Conservation (phyloP, 2,329 filamentous ascomycete species). For the Dactylella cylindrospora region DNA sequence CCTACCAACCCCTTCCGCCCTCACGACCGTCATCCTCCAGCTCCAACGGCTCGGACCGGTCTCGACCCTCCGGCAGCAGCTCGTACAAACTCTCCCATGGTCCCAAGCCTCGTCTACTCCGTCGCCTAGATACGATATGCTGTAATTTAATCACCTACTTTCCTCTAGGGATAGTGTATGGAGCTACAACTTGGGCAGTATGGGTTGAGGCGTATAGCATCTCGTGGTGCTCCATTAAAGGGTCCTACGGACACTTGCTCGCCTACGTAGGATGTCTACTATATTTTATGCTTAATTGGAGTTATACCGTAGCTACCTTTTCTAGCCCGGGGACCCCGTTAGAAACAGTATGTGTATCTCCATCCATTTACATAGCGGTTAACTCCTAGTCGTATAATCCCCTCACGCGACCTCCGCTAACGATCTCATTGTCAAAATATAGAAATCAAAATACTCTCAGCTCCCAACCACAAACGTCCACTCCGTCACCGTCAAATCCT, state of each 20-base stretch:
- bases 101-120: constrained; percentile 44
- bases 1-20: constrained; percentile 26
- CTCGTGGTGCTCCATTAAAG: constrained; percentile 57
- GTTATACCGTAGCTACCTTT: constrained; percentile 90
- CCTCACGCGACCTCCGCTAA: background rate
- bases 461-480: constrained; percentile 72
- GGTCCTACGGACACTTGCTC: constrained; percentile 56
- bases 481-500: constrained; percentile 88
- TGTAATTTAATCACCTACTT: constrained; percentile 78
- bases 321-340: constrained; percentile 76
- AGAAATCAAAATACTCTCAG: constrained; percentile 70
- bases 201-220: constrained; percentile 76
- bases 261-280: constrained; percentile 69
- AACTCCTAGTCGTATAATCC: background rate
- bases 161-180: constrained; percentile 85
- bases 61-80: constrained; percentile 27
- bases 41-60: constrained; percentile 40
- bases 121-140: constrained; percentile 57
- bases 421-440: background rate
- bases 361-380: background rate
- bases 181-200: constrained; percentile 88
- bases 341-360: constrained; percentile 39
- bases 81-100: constrained; percentile 20
- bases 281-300: constrained; percentile 79
- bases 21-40: constrained; percentile 39